Conservation (phyloP, 1,139 yeast genomes). For the Debaryomyces udenii region DNA sequence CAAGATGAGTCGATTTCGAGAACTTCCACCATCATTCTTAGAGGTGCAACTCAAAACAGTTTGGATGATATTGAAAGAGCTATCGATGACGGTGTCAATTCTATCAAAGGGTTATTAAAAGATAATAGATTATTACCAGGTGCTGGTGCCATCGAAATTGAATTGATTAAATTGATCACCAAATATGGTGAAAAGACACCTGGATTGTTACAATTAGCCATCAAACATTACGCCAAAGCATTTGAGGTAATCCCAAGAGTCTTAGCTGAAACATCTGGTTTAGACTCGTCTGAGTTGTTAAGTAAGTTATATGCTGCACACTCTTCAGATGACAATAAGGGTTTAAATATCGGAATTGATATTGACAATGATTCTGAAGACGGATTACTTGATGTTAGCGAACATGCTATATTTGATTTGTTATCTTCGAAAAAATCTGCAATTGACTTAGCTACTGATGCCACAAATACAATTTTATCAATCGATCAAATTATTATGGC, state of each 20-base stretch:
- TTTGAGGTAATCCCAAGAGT: conserved; percentile 94
- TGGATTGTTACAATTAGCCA: conserved; percentile 89
- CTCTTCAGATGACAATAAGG: conserved; percentile 37
- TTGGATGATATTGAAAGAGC: conserved; percentile 96
- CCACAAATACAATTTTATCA: conserved; percentile 86
- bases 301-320: conserved; percentile 90
- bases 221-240: conserved; percentile 91
- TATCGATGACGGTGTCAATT: conserved; percentile 94
- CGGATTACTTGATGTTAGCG: conserved; percentile 72
- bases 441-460: conserved; percentile 91
- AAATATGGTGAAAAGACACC: conserved; percentile 92
- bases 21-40: conserved; percentile 88
- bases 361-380: conserved; percentile 66
- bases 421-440: conserved; percentile 83
- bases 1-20: conserved; percentile 72
- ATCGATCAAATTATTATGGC: conserved; percentile 94
- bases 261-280: conserved; percentile 91
- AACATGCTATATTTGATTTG: conserved; percentile 75
- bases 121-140: conserved; percentile 86
- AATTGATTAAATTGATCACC: conserved; percentile 76
- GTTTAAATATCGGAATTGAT: conserved; percentile 66
- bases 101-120: conserved; percentile 85
- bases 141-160: conserved; percentile 97
- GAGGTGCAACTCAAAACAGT: conserved; percentile 97
- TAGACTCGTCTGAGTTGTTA: conserved; percentile 84